phyloP scores from a whole-genome alignment of 345 rosid genomes.

The Arabis hirsuta region DNA sequence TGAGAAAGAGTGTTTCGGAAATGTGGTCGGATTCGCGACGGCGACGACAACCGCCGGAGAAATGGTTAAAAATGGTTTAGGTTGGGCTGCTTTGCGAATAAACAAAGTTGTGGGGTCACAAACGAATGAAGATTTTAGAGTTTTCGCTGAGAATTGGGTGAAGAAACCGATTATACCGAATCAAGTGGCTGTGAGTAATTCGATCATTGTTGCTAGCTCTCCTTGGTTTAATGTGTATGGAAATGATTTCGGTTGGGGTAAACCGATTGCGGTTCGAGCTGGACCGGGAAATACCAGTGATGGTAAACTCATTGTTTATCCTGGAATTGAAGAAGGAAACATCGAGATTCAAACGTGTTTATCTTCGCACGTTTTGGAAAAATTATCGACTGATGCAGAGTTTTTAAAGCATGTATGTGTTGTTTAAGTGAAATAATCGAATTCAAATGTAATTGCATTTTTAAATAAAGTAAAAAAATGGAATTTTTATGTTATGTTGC shows the following conservation, averaged over 20 bases:
- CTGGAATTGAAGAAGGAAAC: constrained; percentile 46
- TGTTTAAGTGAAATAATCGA: background rate
- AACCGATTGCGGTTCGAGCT: constrained; percentile 41
- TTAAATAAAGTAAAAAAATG: too few relatives aligned
- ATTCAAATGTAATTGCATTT: background rate
- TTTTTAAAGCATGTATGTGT: constrained; percentile 24
- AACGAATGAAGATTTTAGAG: constrained; percentile 32
- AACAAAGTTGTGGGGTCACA: constrained; percentile 33
- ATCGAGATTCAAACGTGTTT: constrained; percentile 47
- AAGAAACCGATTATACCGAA: constrained; percentile 24
- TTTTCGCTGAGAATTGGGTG: constrained; percentile 35
- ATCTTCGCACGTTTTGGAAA: constrained; percentile 20
- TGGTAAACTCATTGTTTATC: constrained; percentile 40
- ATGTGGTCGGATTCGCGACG: constrained; percentile 13
- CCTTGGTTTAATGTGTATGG: constrained; percentile 50
- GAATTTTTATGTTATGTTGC: too few relatives aligned
- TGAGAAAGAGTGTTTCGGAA: constrained; percentile 30
- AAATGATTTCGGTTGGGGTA: constrained; percentile 55
- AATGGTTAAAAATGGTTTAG: constrained; percentile 23
- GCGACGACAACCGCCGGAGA: constrained; percentile 24
- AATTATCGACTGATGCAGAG: constrained; percentile 30
- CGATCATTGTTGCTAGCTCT: constrained; percentile 33
- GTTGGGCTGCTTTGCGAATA: constrained; percentile 34
- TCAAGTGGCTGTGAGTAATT: background rate
- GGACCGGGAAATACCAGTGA: constrained; percentile 33